These are phyloP conservation scores for Lathyrus tuberosus DNA, from an alignment of 306 rosid species.

Conservation along the genomic window DNA sequence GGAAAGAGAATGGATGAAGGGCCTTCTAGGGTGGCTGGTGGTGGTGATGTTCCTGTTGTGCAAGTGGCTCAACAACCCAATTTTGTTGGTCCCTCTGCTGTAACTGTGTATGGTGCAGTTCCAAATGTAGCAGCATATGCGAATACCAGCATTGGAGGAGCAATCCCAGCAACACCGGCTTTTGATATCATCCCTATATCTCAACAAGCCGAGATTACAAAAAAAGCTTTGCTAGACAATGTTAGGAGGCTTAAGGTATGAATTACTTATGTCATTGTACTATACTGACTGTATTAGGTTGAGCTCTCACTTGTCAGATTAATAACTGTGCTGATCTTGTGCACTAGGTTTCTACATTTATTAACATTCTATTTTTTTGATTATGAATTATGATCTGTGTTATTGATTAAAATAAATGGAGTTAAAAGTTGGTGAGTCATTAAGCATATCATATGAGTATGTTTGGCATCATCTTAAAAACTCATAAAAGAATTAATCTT, in stretches of 20 bases:
- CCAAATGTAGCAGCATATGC: constrained; percentile 42
- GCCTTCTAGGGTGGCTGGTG: constrained; percentile 51
- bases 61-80: constrained; percentile 60
- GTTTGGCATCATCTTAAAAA: constrained; percentile 6
- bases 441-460: neutral
- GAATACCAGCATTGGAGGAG: constrained; percentile 68
- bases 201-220: constrained; percentile 71
- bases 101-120: constrained; percentile 47
- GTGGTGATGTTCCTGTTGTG: constrained; percentile 53
- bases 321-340: neutral
- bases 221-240: constrained; percentile 68
- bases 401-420: neutral
- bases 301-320: constrained; percentile 12
- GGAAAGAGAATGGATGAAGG: constrained; percentile 96
- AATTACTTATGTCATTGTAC: neutral
- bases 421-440: constrained; percentile 16
- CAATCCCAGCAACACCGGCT: constrained; percentile 45
- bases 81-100: constrained; percentile 47
- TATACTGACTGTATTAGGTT: neutral
- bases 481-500: too few species aligned
- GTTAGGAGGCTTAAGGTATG: constrained; percentile 81
- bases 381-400: neutral
- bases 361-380: neutral
- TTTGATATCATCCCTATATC: constrained; percentile 63
- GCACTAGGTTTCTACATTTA: neutral